Conservation (phyloP, 768 basidiomycete species). For the Tricholoma bakamatsutake region DNA sequence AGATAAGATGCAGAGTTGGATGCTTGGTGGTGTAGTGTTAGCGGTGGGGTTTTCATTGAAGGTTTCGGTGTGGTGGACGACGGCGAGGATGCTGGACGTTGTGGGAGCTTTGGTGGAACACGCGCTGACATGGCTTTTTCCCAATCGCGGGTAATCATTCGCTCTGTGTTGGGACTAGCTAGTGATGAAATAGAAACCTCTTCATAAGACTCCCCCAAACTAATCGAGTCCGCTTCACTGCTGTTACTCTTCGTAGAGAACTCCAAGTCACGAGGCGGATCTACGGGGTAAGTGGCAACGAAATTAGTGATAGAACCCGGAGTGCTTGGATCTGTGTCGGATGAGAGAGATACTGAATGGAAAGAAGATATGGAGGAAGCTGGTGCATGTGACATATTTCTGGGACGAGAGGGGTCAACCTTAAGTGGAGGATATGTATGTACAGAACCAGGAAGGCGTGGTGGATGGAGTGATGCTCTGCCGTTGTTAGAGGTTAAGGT, state of each 20-base stretch:
- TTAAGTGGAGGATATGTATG: conserved; percentile 51
- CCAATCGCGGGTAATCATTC: conserved; percentile 44
- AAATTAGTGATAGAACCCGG: conserved; percentile 37
- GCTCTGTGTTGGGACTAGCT: conserved; percentile 45
- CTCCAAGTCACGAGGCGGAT: conserved; percentile 26
- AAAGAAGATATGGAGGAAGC: conserved; percentile 78
- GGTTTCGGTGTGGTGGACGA: conserved; percentile 16
- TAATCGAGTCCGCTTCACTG: conserved; percentile 44
- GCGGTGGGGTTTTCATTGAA: conserved; percentile 24
- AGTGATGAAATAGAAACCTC: conserved; percentile 52
- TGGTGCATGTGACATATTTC: conserved; percentile 40
- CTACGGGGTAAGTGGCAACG: conserved; percentile 43
- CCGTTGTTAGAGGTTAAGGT: conserved; percentile 15
- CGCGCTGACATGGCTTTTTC: conserved; percentile 35
- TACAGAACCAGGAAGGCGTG: conserved; percentile 39
- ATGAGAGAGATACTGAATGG: conserved; percentile 77
- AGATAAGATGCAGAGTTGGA: conserved; percentile 8
- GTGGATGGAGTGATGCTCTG: conserved; percentile 21
- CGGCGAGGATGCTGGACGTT: conserved; percentile 32
- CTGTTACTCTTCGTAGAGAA: conserved; percentile 16
- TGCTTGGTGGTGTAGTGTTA: conserved; percentile 12
- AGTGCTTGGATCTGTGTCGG: conserved; percentile 43
- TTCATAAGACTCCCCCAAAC: conserved; percentile 71
- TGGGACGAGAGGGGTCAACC: conserved; percentile 28
- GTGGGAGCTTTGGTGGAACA: conserved; percentile 42